Conservation (phyloP, 2,329 filamentous ascomycete species). For the Metarhizium brunneum region DNA sequence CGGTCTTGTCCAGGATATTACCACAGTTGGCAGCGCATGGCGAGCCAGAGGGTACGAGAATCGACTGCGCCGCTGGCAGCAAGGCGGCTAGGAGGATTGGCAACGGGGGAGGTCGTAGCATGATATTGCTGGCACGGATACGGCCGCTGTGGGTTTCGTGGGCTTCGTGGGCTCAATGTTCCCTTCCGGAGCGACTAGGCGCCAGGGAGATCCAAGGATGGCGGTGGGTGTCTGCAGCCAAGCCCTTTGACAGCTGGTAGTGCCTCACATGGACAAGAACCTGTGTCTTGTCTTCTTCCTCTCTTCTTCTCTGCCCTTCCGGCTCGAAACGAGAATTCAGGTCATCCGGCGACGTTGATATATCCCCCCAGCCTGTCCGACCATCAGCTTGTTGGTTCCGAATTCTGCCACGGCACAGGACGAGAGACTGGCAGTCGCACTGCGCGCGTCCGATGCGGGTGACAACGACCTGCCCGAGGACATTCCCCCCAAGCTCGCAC, state of each 20-base stretch:
- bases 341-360: not conserved
- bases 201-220: not conserved
- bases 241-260: not conserved
- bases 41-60: slow-evolving; percentile 38
- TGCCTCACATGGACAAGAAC: not conserved
- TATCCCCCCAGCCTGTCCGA: not conserved
- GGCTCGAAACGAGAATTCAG: not conserved
- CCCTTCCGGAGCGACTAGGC: too few relatives aligned
- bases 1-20: slow-evolving; percentile 39
- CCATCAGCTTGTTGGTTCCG: not conserved
- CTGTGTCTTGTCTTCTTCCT: not conserved
- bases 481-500: too few relatives aligned
- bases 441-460: not conserved
- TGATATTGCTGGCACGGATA: not conserved
- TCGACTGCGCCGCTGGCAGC: slow-evolving; percentile 14
- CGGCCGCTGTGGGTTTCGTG: not conserved
- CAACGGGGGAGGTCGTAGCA: slow-evolving; percentile 12
- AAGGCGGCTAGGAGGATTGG: slow-evolving; percentile 6
- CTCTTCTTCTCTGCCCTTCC: not conserved
- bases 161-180: not conserved
- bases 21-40: slow-evolving; percentile 43
- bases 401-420: not conserved
- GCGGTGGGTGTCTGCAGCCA: not conserved
- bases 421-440: not conserved
- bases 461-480: too few relatives aligned